A percentile compares a stretch with the other conserved stretches of the same genome.
phyloP scores from a whole-genome alignment of 306 rosid species.

The Leucaena leucocephala region DNA sequence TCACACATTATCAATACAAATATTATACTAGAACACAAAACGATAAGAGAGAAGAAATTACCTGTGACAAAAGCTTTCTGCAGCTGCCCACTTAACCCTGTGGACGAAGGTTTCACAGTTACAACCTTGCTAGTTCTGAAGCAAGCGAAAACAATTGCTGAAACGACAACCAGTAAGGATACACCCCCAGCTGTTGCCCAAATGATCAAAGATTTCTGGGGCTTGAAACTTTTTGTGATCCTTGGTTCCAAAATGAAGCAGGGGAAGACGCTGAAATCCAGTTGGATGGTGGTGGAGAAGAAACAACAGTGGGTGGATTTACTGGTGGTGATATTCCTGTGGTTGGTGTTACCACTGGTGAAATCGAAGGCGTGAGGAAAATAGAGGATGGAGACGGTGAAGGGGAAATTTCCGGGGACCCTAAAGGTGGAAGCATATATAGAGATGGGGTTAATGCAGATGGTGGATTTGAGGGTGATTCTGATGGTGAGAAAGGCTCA shows the following conservation, averaged over 20 bases:
- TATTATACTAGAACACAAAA: background rate
- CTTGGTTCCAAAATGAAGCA: constrained; percentile 45
- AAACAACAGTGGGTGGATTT: constrained; percentile 43
- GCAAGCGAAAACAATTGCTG: constrained; percentile 44
- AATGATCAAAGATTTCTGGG: constrained; percentile 39
- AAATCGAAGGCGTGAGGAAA: constrained; percentile 39
- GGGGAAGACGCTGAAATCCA: constrained; percentile 46
- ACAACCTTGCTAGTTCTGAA: constrained; percentile 67
- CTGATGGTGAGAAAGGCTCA: constrained; percentile 26
- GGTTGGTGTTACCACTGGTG: constrained; percentile 44
- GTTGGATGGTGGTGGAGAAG: constrained; percentile 41
- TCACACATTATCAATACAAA: constrained; percentile 10
- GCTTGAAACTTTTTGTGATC: constrained; percentile 29
- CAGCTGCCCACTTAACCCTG: constrained; percentile 96
- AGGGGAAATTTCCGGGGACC: background rate
- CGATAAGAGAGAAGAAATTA: constrained; percentile 36
- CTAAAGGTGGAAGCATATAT: background rate
- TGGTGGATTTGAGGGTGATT: constrained; percentile 47
- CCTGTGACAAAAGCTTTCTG: constrained; percentile 93
- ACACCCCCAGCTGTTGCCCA: constrained; percentile 58
- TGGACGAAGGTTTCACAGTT: constrained; percentile 88
- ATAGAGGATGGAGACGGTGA: constrained; percentile 36
- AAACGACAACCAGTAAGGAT: constrained; percentile 50
- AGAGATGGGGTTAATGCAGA: constrained; percentile 35
- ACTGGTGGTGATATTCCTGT: constrained; percentile 35